Evolutionary conservation across 148 eudicot species (phyloP).

Genomic region (Fallopia convolvulus): DNA sequence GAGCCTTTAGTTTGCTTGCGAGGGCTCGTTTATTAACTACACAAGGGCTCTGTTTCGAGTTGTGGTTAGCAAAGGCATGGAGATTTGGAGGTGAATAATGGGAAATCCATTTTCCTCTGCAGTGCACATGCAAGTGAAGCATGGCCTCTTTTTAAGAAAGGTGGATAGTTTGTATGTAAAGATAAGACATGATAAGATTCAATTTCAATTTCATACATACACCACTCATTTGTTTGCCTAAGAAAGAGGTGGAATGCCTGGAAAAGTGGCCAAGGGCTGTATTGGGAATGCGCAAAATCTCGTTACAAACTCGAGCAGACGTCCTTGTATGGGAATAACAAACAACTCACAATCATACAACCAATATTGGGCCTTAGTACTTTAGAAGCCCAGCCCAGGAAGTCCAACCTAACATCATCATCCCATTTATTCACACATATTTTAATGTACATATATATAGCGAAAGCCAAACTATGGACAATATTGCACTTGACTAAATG

Average conservation of each 20-base stretch:
- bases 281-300: too few species aligned
- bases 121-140: not conserved
- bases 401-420: too few species aligned
- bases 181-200: not conserved
- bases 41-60: not conserved
- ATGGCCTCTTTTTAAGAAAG: not conserved
- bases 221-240: constrained; percentile 4
- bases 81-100: not conserved
- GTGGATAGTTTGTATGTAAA: not conserved
- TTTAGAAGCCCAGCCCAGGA: too few species aligned
- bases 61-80: not conserved
- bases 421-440: too few species aligned
- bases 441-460: too few species aligned
- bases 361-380: too few species aligned
- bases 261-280: not conserved
- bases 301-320: too few species aligned
- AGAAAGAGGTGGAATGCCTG: not conserved
- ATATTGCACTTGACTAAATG: too few species aligned
- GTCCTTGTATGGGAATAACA: too few species aligned
- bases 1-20: not conserved
- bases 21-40: not conserved
- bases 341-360: too few species aligned
- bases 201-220: not conserved
- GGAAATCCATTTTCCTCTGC: not conserved
- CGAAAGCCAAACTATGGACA: too few species aligned